These are phyloP conservation scores for Ogataea siamensis DNA, from an alignment of 805 yeast genomes.

Conservation along the genomic window DNA sequence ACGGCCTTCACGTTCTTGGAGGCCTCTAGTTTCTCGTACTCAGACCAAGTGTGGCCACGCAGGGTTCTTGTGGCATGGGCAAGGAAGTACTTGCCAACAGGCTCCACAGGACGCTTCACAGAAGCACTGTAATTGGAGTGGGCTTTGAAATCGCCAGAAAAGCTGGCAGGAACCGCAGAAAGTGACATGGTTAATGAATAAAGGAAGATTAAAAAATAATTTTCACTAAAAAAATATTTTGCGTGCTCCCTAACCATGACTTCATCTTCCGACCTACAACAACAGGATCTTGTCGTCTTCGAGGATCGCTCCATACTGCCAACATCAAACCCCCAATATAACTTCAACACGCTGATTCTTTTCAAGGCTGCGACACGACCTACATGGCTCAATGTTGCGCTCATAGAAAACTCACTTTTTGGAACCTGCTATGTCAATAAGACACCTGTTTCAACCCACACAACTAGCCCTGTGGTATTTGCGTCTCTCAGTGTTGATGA, in stretches of 20 bases:
- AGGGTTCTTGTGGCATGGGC: constrained; percentile 96
- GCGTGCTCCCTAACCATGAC: constrained; percentile 21
- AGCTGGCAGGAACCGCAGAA: constrained; percentile 54
- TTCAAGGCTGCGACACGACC: constrained; percentile 56
- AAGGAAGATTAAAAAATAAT: constrained; percentile 1
- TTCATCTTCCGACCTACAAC: constrained; percentile 37
- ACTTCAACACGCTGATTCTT: constrained; percentile 36
- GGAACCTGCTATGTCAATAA: constrained; percentile 46
- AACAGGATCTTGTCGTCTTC: constrained; percentile 57
- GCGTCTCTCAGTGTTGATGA: constrained; percentile 33
- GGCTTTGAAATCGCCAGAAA: constrained; percentile 47
- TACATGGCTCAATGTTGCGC: constrained; percentile 56
- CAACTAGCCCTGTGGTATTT: constrained; percentile 37
- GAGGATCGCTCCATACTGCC: constrained; percentile 48
- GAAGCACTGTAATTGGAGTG: constrained; percentile 53
- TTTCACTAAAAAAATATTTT: constrained; percentile 5
- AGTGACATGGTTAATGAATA: constrained; percentile 35
- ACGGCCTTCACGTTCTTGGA: constrained; percentile 74
- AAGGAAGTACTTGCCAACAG: constrained; percentile 92
- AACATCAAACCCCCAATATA: constrained; percentile 19
- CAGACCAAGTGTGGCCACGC: constrained; percentile 98
- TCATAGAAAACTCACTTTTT: constrained; percentile 49
- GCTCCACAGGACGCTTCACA: constrained; percentile 83
- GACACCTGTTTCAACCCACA: constrained; percentile 1
- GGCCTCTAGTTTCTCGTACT: constrained; percentile 91